Evolutionary conservation across 73 alveolate genomes (phyloP), one percentile per base, ranked within the genome.

Genomic region (Tetrahymena elliotti): DNA sequence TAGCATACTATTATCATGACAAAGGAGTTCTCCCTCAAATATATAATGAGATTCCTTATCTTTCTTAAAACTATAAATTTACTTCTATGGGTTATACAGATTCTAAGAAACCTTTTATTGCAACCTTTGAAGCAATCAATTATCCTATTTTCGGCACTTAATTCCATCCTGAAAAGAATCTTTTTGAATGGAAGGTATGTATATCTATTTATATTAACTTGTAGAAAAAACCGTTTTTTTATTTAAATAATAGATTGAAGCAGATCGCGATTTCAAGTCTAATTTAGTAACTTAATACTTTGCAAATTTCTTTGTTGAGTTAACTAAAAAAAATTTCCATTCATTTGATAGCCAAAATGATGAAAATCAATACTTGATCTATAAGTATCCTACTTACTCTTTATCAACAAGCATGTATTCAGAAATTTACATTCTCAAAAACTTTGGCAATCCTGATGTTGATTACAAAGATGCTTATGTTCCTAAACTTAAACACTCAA

Each of bases 111-210:
- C 1, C 5, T 6, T 95, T 47, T 92, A 36, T 93, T 0, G 98
- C 98, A 16, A 84, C 98, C 6, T 82, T 97, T 40, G 97, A 97
- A 94, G 94, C 96, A 37, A 96, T 96, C 40, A 33, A 40, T 36
- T 93, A 94, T 93, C 98, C 99, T 7, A 96, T 97, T 83, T 96
- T 37, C 92, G 97, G 97, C 20, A 93, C 94, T 94, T 96, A 97
- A 83, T 97, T 83, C 96, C 98, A 97, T 95, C 98, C 98, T 33
- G 98, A 97, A 84, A 97, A 97, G 88, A 84, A 95, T 84, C 40
- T 33, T 7, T 84, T 83, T 94, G 96, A 95, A 53, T 95, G 97
- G 95, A 68, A 93, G 1, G 96, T 68, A 68, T 18, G 10, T 24
- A 68, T 15, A 40, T 40, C 8, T 40, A 10, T 40, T 10, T n/a